phyloP scores from a whole-genome alignment of 148 eudicot genomes.

The Rhododendron mucronatum region DNA sequence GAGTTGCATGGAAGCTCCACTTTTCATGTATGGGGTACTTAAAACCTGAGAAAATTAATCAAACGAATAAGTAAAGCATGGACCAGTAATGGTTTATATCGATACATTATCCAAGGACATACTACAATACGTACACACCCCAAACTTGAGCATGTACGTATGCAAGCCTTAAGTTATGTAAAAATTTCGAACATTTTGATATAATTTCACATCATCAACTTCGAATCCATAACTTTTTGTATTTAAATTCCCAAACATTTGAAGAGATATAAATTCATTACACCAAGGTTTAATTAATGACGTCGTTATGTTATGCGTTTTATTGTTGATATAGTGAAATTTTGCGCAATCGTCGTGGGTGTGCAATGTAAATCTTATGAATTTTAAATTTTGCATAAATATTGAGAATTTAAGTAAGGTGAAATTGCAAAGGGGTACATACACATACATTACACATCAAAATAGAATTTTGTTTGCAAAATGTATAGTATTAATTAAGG shows the following conservation, averaged over 20 bases:
- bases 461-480: neutral
- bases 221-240: neutral
- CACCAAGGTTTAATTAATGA: neutral
- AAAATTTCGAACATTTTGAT: neutral
- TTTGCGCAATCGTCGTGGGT: too few relatives aligned
- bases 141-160: neutral
- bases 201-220: neutral
- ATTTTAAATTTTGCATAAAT: too few relatives aligned
- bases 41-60: slow-evolving; percentile 48
- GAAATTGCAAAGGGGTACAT: too few relatives aligned
- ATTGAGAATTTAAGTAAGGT: too few relatives aligned
- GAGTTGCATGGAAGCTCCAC: slow-evolving; percentile 74
- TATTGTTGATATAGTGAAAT: too few relatives aligned
- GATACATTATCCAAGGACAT: neutral
- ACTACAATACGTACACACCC: neutral
- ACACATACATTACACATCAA: neutral
- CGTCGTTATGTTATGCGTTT: neutral
- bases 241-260: neutral
- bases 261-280: neutral
- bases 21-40: slow-evolving; percentile 91
- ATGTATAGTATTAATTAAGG: too few relatives aligned
- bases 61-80: neutral
- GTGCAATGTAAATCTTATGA: too few relatives aligned
- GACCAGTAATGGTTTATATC: neutral
- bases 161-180: neutral